Evolutionary conservation across 495 filamentous ascomycete species (phyloP).

Genomic region (Talaromyces ruber): DNA sequence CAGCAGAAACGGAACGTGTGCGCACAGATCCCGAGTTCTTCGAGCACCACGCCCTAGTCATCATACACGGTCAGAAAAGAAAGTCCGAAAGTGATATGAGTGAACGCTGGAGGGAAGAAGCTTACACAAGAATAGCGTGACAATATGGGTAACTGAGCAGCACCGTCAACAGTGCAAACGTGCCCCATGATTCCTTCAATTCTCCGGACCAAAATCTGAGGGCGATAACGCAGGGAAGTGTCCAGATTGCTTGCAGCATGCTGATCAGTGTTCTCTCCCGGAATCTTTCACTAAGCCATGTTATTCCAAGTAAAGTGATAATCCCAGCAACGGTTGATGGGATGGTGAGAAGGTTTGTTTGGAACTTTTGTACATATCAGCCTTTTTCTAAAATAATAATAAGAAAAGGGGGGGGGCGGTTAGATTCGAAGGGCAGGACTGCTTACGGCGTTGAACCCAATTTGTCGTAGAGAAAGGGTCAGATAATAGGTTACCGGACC

Average conservation of each 20-base stretch:
- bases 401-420: too few relatives aligned
- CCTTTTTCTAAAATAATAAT: too few relatives aligned
- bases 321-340: constrained; percentile 50
- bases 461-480: constrained; percentile 40
- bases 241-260: constrained; percentile 41
- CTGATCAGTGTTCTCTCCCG: constrained; percentile 39
- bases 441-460: constrained; percentile 44
- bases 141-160: constrained; percentile 17
- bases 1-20: constrained; percentile 22
- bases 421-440: constrained; percentile 20
- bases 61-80: too few relatives aligned
- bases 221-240: constrained; percentile 42
- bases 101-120: background rate
- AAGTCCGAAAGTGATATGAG: too few relatives aligned
- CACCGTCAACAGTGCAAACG: constrained; percentile 7
- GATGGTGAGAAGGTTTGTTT: constrained; percentile 52
- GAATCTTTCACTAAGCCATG: constrained; percentile 31
- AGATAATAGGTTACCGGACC: constrained; percentile 29
- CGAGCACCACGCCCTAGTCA: constrained; percentile 7
- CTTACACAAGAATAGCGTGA: constrained; percentile 14
- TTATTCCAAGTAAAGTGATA: constrained; percentile 38
- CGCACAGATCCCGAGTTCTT: constrained; percentile 24
- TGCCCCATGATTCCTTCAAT: constrained; percentile 12
- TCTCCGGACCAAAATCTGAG: constrained; percentile 32
- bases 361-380: too few relatives aligned